Conservation (phyloP, 441 rosid species). For the Gossypium davidsonii region DNA sequence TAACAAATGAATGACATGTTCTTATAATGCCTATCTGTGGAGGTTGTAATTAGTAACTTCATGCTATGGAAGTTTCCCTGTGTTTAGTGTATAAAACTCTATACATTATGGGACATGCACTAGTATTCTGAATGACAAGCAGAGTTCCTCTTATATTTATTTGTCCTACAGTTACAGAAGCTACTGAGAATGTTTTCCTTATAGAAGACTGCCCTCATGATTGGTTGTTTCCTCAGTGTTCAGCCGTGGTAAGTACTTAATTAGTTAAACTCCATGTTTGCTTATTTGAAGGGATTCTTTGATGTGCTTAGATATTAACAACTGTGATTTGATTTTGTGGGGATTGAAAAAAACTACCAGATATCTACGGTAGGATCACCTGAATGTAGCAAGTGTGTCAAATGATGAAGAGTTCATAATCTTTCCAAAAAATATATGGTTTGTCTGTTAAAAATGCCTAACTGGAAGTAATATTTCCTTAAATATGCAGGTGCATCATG, state of each 20-base stretch:
- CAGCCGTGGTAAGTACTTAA: slow-evolving; percentile 67
- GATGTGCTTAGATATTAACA: background rate
- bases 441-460: slow-evolving; percentile 1
- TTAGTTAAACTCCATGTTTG: background rate
- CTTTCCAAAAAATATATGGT: background rate
- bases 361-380: background rate
- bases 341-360: slow-evolving; percentile 9
- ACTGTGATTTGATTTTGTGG: background rate
- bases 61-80: background rate
- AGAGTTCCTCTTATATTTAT: background rate
- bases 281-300: background rate
- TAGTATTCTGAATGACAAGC: background rate
- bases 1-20: background rate
- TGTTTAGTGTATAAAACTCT: background rate
- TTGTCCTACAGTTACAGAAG: slow-evolving; percentile 55
- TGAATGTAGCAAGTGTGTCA: background rate
- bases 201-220: slow-evolving; percentile 95
- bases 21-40: background rate
- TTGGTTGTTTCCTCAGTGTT: slow-evolving; percentile 98
- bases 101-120: background rate
- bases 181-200: slow-evolving; percentile 63
- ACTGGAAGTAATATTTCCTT: slow-evolving; percentile 16
- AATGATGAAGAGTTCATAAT: background rate
- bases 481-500: slow-evolving; percentile 81
- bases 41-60: background rate